A percentile compares a stretch with the other conserved stretches of the same genome.
Conservation (phyloP, 345 rosid genomes). For the Reutealis trisperma region DNA sequence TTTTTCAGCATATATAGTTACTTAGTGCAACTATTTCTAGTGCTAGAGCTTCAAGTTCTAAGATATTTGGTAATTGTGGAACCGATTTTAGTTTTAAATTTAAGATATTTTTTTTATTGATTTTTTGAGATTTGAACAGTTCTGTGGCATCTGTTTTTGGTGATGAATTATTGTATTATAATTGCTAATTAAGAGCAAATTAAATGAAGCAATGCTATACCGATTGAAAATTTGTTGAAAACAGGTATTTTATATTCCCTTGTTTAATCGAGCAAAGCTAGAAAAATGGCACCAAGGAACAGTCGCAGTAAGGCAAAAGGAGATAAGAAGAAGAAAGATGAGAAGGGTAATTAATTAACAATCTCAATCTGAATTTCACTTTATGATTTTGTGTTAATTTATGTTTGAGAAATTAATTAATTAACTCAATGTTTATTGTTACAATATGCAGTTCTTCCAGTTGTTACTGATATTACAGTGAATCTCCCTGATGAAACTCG, state of each 20-base stretch:
- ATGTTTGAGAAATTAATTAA: neutral
- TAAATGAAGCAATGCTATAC: neutral
- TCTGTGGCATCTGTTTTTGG: neutral
- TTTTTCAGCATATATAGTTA: neutral
- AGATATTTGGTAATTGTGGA: conserved; percentile 30
- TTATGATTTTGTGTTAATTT: neutral
- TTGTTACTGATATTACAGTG: conserved; percentile 74
- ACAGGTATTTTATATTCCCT: conserved; percentile 23
- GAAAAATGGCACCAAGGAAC: conserved; percentile 93
- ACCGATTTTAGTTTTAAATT: neutral
- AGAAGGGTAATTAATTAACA: conserved; percentile 55
- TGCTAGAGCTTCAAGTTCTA: conserved; percentile 3
- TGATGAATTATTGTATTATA: neutral
- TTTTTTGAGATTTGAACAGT: neutral
- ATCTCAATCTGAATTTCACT: neutral
- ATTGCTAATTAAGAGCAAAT: neutral
- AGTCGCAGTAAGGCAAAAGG: conserved; percentile 84
- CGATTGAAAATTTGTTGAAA: neutral
- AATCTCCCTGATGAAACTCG: conserved; percentile 83
- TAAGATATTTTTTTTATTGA: conserved; percentile 3
- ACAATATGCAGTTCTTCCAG: conserved; percentile 75
- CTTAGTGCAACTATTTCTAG: conserved; percentile 7
- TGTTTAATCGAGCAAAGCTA: conserved; percentile 17
- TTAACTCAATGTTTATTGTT: neutral
- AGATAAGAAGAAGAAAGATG: conserved; percentile 98